Base-by-base conservation (phyloP, 805 yeast genomes). In the Candida piceae region DNA sequence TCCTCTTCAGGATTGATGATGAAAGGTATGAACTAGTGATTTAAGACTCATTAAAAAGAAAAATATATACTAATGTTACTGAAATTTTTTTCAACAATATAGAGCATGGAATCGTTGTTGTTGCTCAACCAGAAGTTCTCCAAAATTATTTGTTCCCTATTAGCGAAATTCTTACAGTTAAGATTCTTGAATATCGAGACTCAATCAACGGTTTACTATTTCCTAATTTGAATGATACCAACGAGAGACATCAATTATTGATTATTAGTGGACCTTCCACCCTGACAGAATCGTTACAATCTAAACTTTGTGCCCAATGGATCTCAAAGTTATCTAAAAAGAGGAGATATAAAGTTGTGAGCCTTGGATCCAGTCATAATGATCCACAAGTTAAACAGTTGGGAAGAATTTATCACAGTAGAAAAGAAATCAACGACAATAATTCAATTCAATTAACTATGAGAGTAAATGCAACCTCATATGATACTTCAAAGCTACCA, bases 61-160 rank as follows among this genome's bases (percentile, higher is more conserved):
- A n/a, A n/a, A n/a, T n/a, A n/a, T n/a, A n/a, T n/a, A n/a, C n/a
- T n/a, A n/a, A n/a, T n/a, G n/a, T n/a, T n/a, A n/a, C n/a, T n/a
- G n/a, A n/a, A n/a, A n/a, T n/a, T n/a, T n/a, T n/a, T n/a, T n/a
- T n/a, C n/a, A n/a, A 10, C 8, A n/a, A 5, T 19, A 16, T 16
- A 40, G 67, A 58, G 35, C 50, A 53, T 29, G 68, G 68, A 8
- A 59, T 60, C 17, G 53, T 58, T 27, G 58, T 66, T 1, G 57
- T 67, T 16, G 64, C 69, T 4, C 69, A 63, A 42, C 74, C 75
- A 1, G 72, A 67, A 39, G 64, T 68, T 7, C 53, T 67, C 7
- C 74, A 69, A 39, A 59, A 60, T 32, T 57, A 57, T 31, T 40
- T 69, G 21, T 62, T 54, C 32, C 73, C 74, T 3, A 51, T 59